Conservation (phyloP, 2,329 filamentous ascomycete species). For the Ceratocystis harringtonii region DNA sequence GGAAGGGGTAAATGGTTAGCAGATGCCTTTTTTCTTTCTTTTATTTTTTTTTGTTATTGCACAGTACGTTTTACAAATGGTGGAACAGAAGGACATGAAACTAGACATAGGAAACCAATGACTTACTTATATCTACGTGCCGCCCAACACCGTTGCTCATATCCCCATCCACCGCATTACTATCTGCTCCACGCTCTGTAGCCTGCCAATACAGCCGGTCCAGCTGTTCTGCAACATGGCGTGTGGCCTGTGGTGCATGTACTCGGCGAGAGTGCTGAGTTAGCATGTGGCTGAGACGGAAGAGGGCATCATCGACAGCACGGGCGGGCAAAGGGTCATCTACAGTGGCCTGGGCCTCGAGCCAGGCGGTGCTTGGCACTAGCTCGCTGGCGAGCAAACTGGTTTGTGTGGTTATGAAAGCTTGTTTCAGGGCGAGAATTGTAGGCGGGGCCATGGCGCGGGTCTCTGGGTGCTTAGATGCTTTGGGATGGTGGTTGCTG, state of each 20-base stretch:
- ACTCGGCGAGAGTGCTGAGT: conserved; percentile 50
- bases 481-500: too few species aligned
- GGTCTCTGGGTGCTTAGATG: background rate
- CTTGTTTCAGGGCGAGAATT: conserved; percentile 46
- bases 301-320: conserved; percentile 41
- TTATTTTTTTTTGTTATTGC: too few species aligned
- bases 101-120: background rate
- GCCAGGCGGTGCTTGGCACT: conserved; percentile 38
- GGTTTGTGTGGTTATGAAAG: conserved; percentile 48
- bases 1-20: background rate
- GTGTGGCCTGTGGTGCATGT: conserved; percentile 52
- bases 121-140: conserved; percentile 33
- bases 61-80: too few species aligned
- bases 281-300: conserved; percentile 45
- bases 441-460: conserved; percentile 30
- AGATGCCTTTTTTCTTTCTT: background rate
- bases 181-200: conserved; percentile 28
- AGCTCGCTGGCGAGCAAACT: conserved; percentile 47
- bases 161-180: conserved; percentile 24
- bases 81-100: background rate
- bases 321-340: conserved; percentile 31
- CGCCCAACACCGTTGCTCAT: conserved; percentile 26
- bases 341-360: conserved; percentile 24
- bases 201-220: conserved; percentile 45
- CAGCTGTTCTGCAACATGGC: conserved; percentile 59